Base-by-base conservation (phyloP, 2,329 filamentous ascomycete species). In the Calonectria hawksworthii region DNA sequence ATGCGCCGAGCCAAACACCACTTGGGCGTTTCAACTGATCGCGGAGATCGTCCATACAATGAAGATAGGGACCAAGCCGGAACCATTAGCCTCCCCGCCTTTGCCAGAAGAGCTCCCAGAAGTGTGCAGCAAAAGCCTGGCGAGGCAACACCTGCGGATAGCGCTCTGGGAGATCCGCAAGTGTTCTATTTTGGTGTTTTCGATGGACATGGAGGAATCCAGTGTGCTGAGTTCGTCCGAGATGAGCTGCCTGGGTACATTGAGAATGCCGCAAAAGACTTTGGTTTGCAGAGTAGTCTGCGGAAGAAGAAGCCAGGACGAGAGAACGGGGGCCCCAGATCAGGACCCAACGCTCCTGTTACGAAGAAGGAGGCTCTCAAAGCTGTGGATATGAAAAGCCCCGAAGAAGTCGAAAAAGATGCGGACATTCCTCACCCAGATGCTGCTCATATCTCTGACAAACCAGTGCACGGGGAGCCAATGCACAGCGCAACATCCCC, bases 101-200 rank as follows among this genome's bases (percentile, higher is more conserved):
- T 99, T 86, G 96, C 97, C 7, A 96, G 94, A 85, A 90, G 95
- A 47, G 91, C 92, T 6, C 96, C 96, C 16, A 90, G 95, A 75
- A 93, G 90, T 80, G 86, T 89, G 68, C 86, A 84, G 64, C 89
- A 88, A 77, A 88, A 85, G 51, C 84, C 86, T 30, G 90, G 88
- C 75, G 92, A 92, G 85, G 92, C 90, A 65, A 95, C 91, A 30
- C 92, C 89, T 13, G 95, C 95, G 8, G 94, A 95, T 73, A 94
- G 93, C 77, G 92, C 94, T 2, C 94, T 92, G 76, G 96, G 96
- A 3, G 96, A 99, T 82, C 96, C 96, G 1, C 96, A 99, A 83
- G 93, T 99, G 41, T 99, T 99, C 85, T 99, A 99, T 85, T 99
- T 98, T 89, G 96, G 92, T 1, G 93, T 99, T 1, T 99, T 99